A percentile compares a stretch with the other conserved stretches of the same genome.
These are phyloP conservation scores for Ophiostoma novo-ulmi DNA, from an alignment of 2,329 filamentous ascomycete species.

Conservation along the genomic window DNA sequence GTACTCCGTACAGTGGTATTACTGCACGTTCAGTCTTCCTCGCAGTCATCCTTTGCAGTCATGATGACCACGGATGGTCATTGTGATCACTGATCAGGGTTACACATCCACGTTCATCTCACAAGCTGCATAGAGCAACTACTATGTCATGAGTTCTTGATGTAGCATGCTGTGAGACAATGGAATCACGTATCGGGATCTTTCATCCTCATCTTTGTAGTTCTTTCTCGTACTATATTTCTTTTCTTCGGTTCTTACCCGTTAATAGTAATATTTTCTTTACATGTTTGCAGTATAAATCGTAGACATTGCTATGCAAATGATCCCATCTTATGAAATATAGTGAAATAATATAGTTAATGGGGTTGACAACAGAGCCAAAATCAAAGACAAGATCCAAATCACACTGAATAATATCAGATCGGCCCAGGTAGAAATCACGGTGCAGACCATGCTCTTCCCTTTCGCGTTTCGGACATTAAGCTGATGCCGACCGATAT, in stretches of 20 bases:
- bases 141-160: not conserved
- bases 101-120: not conserved
- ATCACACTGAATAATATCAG: not conserved
- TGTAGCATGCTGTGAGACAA: not conserved
- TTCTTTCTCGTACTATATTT: not conserved
- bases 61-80: not conserved
- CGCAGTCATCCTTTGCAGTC: no score
- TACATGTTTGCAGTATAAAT: no score
- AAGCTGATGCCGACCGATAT: constrained; percentile 22
- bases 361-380: no score
- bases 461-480: constrained; percentile 25
- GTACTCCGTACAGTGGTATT: no score
- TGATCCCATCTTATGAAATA: no score
- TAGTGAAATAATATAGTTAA: no score
- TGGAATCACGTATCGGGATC: not conserved
- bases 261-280: no score
- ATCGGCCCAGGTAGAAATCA: not conserved
- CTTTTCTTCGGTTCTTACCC: not conserved
- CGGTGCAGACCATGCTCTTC: not conserved
- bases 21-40: no score
- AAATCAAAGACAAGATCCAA: not conserved
- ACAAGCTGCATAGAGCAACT: not conserved
- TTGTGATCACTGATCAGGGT: not conserved
- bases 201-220: no score
- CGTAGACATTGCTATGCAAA: no score